These are phyloP conservation scores for Penicillium herquei DNA, from an alignment of 495 filamentous ascomycete species.

Conservation along the genomic window DNA sequence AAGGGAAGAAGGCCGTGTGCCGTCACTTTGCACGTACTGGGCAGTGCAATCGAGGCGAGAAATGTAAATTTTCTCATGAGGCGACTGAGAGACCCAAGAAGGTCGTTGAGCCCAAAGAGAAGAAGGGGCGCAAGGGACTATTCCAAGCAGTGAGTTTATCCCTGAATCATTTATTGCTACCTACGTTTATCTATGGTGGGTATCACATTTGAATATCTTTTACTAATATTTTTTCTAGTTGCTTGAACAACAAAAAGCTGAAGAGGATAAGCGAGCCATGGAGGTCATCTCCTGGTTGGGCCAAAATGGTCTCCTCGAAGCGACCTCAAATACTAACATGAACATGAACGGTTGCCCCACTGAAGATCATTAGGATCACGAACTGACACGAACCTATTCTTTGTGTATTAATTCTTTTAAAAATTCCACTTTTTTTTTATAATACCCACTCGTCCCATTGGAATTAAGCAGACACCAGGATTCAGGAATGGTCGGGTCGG, in stretches of 20 bases:
- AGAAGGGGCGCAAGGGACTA: constrained; percentile 45
- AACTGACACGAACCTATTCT: no score
- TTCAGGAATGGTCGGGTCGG: no score
- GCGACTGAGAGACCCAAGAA: constrained; percentile 34
- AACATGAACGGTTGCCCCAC: no score
- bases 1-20: constrained; percentile 38
- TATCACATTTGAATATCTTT: no score
- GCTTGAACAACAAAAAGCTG: constrained; percentile 45
- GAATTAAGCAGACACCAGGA: no score
- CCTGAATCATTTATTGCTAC: background rate
- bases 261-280: constrained; percentile 43
- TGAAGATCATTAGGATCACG: no score
- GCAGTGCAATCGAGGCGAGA: constrained; percentile 42
- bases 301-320: constrained; percentile 35
- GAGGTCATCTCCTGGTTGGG: constrained; percentile 47
- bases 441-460: no score
- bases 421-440: no score
- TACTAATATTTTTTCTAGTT: constrained; percentile 27
- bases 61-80: constrained; percentile 49
- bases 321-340: background rate
- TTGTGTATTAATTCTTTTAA: no score
- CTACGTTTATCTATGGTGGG: background rate
- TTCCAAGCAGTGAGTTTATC: constrained; percentile 46
- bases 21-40: constrained; percentile 47
- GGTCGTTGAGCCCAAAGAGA: constrained; percentile 13